phyloP scores from a whole-genome alignment of 148 eudicot species.

The Persicaria tinctoria region DNA sequence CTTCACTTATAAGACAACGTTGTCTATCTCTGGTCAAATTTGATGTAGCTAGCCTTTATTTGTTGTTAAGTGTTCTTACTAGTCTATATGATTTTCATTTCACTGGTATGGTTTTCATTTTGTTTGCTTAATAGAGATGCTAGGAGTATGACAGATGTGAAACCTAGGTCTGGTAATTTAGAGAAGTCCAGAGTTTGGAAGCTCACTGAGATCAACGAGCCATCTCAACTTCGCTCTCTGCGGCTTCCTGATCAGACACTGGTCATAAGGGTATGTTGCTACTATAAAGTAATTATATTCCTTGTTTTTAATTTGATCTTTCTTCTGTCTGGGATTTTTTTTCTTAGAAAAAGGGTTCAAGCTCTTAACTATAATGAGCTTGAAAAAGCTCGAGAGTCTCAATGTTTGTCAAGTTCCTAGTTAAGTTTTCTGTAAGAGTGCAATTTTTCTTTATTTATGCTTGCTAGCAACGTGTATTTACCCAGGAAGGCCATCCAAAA shows the following conservation, averaged over 20 bases:
- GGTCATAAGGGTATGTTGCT: constrained; percentile 11
- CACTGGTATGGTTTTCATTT: not conserved
- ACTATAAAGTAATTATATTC: not conserved
- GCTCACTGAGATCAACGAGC: constrained; percentile 37
- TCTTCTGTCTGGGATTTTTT: not conserved
- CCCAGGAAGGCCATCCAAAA: not conserved
- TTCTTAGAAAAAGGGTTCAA: too few species aligned
- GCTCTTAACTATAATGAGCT: not conserved
- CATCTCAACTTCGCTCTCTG: constrained; percentile 42
- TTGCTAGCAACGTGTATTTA: not conserved
- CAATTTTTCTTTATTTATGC: not conserved
- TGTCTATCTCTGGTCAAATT: not conserved
- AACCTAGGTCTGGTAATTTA: constrained; percentile 30
- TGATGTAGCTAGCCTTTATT: not conserved
- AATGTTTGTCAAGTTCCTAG: not conserved
- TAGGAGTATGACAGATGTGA: constrained; percentile 11
- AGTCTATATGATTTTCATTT: not conserved
- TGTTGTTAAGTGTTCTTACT: not conserved
- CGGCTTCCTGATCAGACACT: constrained; percentile 49
- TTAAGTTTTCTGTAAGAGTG: not conserved
- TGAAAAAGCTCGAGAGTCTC: not conserved
- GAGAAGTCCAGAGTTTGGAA: constrained; percentile 46
- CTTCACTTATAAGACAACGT: not conserved
- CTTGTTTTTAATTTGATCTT: not conserved
- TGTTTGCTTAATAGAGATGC: not conserved